These are phyloP conservation scores for Prototheca wickerhamii DNA, from an alignment of 163 green algal species.

Conservation along the genomic window DNA sequence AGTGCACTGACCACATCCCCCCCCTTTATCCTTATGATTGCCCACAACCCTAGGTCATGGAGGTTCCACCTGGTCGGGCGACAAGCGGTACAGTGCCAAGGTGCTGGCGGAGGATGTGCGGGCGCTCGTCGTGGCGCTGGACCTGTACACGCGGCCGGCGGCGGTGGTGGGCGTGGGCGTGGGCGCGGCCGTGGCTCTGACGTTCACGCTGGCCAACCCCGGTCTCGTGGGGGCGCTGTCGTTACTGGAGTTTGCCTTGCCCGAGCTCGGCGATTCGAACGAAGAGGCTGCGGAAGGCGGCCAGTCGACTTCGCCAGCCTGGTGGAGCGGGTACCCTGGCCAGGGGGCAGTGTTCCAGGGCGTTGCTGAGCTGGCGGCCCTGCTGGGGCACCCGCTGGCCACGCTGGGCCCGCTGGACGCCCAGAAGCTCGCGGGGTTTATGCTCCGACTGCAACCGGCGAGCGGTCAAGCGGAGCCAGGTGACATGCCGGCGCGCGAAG, in stretches of 20 bases:
- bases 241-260: slow-evolving; percentile 19
- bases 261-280: background rate
- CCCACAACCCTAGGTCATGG: slow-evolving; percentile 19
- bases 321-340: slow-evolving; percentile 8
- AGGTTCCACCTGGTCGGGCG: slow-evolving; percentile 10
- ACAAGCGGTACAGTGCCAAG: slow-evolving; percentile 12
- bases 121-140: slow-evolving; percentile 25
- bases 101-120: slow-evolving; percentile 28
- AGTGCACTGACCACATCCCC: background rate
- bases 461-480: background rate
- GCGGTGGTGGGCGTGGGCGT: slow-evolving; percentile 26
- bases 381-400: slow-evolving; percentile 13
- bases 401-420: slow-evolving; percentile 2
- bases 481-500: background rate
- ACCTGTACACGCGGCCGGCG: slow-evolving; percentile 31
- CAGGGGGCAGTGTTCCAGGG: slow-evolving; percentile 12
- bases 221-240: slow-evolving; percentile 19
- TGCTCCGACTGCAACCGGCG: background rate
- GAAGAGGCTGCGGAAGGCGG: background rate
- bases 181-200: slow-evolving; percentile 20
- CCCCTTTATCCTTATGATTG: background rate
- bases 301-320: too few species aligned
- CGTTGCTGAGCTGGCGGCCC: slow-evolving; percentile 11
- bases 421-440: background rate
- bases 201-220: slow-evolving; percentile 10